These are phyloP conservation scores for Lactarius sp. DNA, from an alignment of 768 basidiomycete species.

Conservation along the genomic window DNA sequence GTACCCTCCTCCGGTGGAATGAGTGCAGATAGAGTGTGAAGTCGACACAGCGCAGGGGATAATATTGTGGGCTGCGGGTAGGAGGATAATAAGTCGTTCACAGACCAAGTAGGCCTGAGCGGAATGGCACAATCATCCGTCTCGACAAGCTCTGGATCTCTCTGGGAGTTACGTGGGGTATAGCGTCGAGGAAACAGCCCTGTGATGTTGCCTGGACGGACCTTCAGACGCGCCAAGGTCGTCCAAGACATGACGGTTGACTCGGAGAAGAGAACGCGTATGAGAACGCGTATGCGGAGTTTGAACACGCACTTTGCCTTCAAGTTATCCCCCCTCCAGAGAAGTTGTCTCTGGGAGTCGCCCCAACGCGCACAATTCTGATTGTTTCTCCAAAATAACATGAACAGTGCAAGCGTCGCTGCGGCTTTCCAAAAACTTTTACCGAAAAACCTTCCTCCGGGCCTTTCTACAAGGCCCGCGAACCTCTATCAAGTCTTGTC, in stretches of 20 bases:
- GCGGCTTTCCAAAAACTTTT: constrained; percentile 49
- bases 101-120: constrained; percentile 69
- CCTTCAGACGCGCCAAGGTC: neutral
- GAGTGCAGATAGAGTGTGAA: constrained; percentile 72
- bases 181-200: neutral
- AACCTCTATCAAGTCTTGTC: constrained; percentile 73
- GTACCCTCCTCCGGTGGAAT: constrained; percentile 58
- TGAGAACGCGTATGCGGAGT: constrained; percentile 8
- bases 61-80: constrained; percentile 66
- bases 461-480: constrained; percentile 50
- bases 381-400: constrained; percentile 1
- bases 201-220: neutral
- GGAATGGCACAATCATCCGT: constrained; percentile 65
- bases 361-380: neutral
- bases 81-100: constrained; percentile 68
- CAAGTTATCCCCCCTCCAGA: neutral
- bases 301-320: constrained; percentile 10
- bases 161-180: neutral
- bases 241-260: constrained; percentile 1
- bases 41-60: constrained; percentile 50
- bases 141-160: constrained; percentile 10
- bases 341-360: neutral
- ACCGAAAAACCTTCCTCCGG: constrained; percentile 54
- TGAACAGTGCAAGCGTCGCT: constrained; percentile 26
- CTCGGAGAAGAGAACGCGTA: neutral